phyloP scores from a whole-genome alignment of 2,329 filamentous ascomycete species.

The Penicillium crustosum region DNA sequence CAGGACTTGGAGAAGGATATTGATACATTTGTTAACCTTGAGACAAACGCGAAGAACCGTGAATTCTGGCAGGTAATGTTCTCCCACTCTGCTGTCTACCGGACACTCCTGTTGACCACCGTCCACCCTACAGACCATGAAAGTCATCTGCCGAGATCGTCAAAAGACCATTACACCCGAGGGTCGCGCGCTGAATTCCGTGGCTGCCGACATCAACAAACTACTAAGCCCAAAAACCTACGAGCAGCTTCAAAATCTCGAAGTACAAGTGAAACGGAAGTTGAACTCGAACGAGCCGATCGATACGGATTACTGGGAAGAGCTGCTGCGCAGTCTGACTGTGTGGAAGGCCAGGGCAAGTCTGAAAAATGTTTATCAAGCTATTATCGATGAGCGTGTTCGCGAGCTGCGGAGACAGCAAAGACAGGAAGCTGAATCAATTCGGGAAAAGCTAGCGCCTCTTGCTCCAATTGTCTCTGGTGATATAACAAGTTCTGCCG shows the following conservation, averaged over 20 bases:
- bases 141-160: slow-evolving; percentile 76
- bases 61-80: slow-evolving; percentile 78
- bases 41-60: slow-evolving; percentile 72
- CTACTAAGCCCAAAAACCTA: slow-evolving; percentile 81
- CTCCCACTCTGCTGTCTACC: neutral
- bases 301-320: slow-evolving; percentile 97
- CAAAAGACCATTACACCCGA: slow-evolving; percentile 66
- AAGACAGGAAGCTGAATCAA: slow-evolving; percentile 62
- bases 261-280: slow-evolving; percentile 83
- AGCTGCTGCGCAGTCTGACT: slow-evolving; percentile 77
- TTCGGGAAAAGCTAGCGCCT: slow-evolving; percentile 54
- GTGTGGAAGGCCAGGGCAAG: slow-evolving; percentile 92
- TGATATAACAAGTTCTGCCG: slow-evolving; percentile 28
- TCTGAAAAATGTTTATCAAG: slow-evolving; percentile 73
- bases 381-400: slow-evolving; percentile 69
- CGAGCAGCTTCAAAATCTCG: slow-evolving; percentile 80
- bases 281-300: slow-evolving; percentile 85
- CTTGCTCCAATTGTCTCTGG: slow-evolving; percentile 44
- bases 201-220: slow-evolving; percentile 83
- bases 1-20: slow-evolving; percentile 80
- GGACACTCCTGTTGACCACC: neutral
- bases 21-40: slow-evolving; percentile 72
- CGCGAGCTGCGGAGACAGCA: slow-evolving; percentile 66
- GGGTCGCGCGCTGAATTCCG: slow-evolving; percentile 74
- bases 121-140: slow-evolving; percentile 62